These are phyloP conservation scores for Schizosaccharomyces osmophilus DNA, from an alignment of 805 yeast species.

Conservation along the genomic window DNA sequence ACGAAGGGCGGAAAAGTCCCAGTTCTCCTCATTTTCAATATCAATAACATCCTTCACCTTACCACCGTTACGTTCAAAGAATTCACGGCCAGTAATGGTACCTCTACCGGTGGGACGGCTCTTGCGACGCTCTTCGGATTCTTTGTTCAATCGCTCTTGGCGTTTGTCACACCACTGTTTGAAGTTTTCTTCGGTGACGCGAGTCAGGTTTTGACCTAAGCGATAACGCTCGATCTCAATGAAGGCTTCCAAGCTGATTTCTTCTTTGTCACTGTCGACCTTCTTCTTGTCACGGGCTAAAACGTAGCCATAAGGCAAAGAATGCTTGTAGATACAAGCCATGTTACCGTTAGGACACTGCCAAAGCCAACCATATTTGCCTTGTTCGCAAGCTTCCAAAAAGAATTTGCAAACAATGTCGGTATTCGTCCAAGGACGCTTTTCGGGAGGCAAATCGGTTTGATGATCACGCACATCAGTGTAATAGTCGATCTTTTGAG, in stretches of 20 bases:
- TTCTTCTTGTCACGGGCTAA: slow-evolving; percentile 92
- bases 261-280: slow-evolving; percentile 61
- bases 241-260: slow-evolving; percentile 85
- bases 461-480: slow-evolving; percentile 50
- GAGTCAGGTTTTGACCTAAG: slow-evolving; percentile 52
- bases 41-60: not conserved
- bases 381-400: slow-evolving; percentile 90
- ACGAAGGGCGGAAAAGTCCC: slow-evolving; percentile 2
- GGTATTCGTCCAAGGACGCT: slow-evolving; percentile 51
- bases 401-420: slow-evolving; percentile 83
- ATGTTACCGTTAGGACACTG: slow-evolving; percentile 84
- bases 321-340: slow-evolving; percentile 80
- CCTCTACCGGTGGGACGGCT: slow-evolving; percentile 13
- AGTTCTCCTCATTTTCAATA: not conserved
- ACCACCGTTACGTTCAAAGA: slow-evolving; percentile 2
- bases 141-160: slow-evolving; percentile 24
- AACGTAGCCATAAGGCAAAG: slow-evolving; percentile 89
- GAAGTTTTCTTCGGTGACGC: slow-evolving; percentile 64
- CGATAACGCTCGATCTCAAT: slow-evolving; percentile 77
- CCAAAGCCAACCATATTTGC: slow-evolving; percentile 99
- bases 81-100: slow-evolving; percentile 10
- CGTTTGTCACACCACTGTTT: slow-evolving; percentile 62
- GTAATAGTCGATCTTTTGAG: slow-evolving; percentile 74
- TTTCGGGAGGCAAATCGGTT: slow-evolving; percentile 76
- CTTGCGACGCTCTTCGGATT: slow-evolving; percentile 12